Percentiles rank a stretch among this genome's conserved stretches.
Evolutionary conservation across 306 rosid genomes (phyloP).

Genomic region (Mimosa bimucronata): DNA sequence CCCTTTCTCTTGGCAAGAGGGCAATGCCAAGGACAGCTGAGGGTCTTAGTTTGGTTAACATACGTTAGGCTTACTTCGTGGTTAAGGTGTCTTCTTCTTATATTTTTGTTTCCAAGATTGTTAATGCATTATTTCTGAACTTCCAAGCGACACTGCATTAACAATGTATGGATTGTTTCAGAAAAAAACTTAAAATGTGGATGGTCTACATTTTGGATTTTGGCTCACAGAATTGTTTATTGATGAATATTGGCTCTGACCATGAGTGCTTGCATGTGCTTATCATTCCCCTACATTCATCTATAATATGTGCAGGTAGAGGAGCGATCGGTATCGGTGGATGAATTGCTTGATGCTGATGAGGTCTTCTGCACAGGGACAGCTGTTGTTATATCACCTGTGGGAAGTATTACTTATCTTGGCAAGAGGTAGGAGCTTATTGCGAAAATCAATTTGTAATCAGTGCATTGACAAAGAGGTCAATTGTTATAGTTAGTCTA

Average conservation of each 20-base stretch:
- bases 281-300: constrained; percentile 25
- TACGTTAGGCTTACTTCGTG: background rate
- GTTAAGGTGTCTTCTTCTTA: background rate
- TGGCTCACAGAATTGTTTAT: background rate
- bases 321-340: constrained; percentile 84
- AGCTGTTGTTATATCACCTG: constrained; percentile 97
- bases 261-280: constrained; percentile 1
- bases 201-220: constrained; percentile 10
- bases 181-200: background rate
- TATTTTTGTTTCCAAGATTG: constrained; percentile 13
- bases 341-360: constrained; percentile 89
- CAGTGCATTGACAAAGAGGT: constrained; percentile 29
- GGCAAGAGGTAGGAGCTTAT: constrained; percentile 61
- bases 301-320: constrained; percentile 70
- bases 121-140: background rate
- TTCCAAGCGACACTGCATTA: constrained; percentile 12
- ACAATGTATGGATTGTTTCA: background rate
- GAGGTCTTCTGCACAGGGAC: constrained; percentile 98
- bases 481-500: background rate
- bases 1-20: constrained; percentile 1
- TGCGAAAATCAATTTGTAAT: constrained; percentile 18
- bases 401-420: constrained; percentile 84
- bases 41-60: constrained; percentile 10
- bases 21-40: background rate
- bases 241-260: constrained; percentile 21